Base-by-base conservation (phyloP, 1,139 yeast genomes). In the Spencermartinsiella ligniputridi region DNA sequence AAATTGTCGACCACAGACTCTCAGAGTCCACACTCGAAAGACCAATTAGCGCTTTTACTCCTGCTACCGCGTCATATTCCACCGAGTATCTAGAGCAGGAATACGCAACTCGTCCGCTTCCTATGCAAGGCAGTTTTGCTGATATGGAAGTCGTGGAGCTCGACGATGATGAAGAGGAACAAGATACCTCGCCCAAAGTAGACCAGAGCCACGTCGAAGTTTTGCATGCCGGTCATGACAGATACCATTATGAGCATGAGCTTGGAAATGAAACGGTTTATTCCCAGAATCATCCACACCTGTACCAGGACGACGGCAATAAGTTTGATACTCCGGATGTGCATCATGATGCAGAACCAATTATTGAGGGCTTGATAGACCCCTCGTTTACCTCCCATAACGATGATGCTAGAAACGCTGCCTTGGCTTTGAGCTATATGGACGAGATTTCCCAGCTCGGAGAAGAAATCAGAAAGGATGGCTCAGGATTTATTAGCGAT, bases 131-230 rank as follows among this genome's bases (percentile, higher is more conserved):
- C 9, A 22, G 6, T 8, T 27, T 27, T 27, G 15, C 8, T 6
- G 32, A 6, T n/a, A 27, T 27, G 32, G 32, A 27, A n/a, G n/a
- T 27, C n/a, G 32, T 27, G 32, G 32, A 27, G 15, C 15, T 27
- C 6, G 32, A 27, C 32, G 32, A 27, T 27, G 32, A 27, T n/a
- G 32, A n/a, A 5, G 32, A 22, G 11, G 25, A 22, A 11, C 9
- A 22, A n/a, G n/a, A n/a, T n/a, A n/a, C n/a, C n/a, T n/a, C n/a
- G n/a, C n/a, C n/a, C n/a, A n/a, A n/a, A n/a, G n/a, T n/a, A n/a
- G n/a, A n/a, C n/a, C n/a, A n/a, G n/a, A n/a, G n/a, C n/a, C n/a
- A n/a, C n/a, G n/a, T n/a, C n/a, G n/a, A n/a, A n/a, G n/a, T n/a
- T n/a, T n/a, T n/a, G n/a, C n/a, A n/a, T n/a, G n/a, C n/a, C n/a